phyloP scores from a whole-genome alignment of 805 yeast genomes.

The Candida palmyrensis region DNA sequence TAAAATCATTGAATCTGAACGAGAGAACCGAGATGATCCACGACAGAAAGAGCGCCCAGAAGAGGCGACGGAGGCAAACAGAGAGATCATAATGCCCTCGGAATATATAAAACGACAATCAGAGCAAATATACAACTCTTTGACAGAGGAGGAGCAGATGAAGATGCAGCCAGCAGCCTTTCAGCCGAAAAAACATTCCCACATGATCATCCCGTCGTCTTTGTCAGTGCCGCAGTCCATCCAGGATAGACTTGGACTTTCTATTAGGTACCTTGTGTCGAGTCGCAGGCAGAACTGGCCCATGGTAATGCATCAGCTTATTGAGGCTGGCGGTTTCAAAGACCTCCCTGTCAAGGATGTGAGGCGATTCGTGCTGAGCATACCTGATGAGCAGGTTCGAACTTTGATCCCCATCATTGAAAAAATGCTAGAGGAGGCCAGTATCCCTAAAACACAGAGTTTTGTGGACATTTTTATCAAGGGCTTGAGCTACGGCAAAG shows the following conservation, averaged over 20 bases:
- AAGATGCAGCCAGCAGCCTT: too few species aligned
- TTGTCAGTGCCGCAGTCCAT: constrained; percentile 16
- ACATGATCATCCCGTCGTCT: background rate
- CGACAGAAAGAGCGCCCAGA: constrained; percentile 7
- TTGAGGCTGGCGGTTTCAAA: constrained; percentile 29
- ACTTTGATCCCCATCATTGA: constrained; percentile 31
- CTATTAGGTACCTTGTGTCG: constrained; percentile 34
- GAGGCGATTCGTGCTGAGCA: constrained; percentile 28
- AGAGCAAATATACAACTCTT: constrained; percentile 11
- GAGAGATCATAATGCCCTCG: constrained; percentile 15
- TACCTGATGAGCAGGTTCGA: constrained; percentile 36
- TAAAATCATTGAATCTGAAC: constrained; percentile 15
- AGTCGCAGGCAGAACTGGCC: constrained; percentile 42
- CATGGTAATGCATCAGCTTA: constrained; percentile 37
- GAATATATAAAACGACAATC: constrained; percentile 7
- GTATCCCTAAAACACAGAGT: constrained; percentile 21
- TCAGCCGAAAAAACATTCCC: constrained; percentile 1
- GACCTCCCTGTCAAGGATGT: constrained; percentile 29
- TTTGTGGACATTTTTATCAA: constrained; percentile 34
- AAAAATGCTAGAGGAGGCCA: constrained; percentile 30
- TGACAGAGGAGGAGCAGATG: too few species aligned
- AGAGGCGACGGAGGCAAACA: constrained; percentile 12
- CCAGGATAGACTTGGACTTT: constrained; percentile 31
- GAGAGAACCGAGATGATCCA: constrained; percentile 8
- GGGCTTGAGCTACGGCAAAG: constrained; percentile 23